Base-by-base conservation (phyloP, 139 green algal species). In the Coccomyxa sp. region DNA sequence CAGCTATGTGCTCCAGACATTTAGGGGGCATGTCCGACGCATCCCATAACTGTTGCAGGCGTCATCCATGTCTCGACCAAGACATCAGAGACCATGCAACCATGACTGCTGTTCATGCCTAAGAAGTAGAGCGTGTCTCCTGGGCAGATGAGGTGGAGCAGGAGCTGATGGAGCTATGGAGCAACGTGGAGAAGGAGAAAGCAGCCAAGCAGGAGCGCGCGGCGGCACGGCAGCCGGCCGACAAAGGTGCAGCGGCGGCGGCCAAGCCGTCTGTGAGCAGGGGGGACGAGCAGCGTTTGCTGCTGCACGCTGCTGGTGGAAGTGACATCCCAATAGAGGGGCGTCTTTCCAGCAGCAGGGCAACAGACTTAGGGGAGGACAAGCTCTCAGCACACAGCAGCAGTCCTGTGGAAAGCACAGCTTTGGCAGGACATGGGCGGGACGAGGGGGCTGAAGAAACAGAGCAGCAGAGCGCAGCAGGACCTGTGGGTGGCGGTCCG, bases 101-200 rank as follows among this genome's bases (percentile, higher is more conserved):
- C 7, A 51, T 51, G 38, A 51, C 38, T 51, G 38, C 38, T 51
- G 7, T 51, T 51, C 38, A 51, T 51, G 38, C 38, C 3, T 51
- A 7, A 51, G 38, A 51, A 51, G 38, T 51, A 51, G 38, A 11
- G 38, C 7, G 38, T 51, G 1, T 71, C 63, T 71, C 63, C 18
- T 25, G 18, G 18, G 63, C 87, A 12, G 88, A 87, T 17, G 87
- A 93, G 58, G 93, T 94, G 15, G 93, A 97, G 84, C 86, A 93
- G 67, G 94, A 97, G 92, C 87, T 97, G 84, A 83, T 97, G 85
- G 80, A 92, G 82, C 89, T 97, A 80, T 97, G 94, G 94, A 92
- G 85, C 81, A 79, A 82, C 12, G 92, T 96, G 58, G 90, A 97
- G 88, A 93, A 92, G 81, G 92, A 96, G 67, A 86, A 90, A 82